Percentiles rank a stretch among this genome's conserved stretches.
phyloP scores from a whole-genome alignment of 139 green algal species.

The Tetradesmus obliquus region DNA sequence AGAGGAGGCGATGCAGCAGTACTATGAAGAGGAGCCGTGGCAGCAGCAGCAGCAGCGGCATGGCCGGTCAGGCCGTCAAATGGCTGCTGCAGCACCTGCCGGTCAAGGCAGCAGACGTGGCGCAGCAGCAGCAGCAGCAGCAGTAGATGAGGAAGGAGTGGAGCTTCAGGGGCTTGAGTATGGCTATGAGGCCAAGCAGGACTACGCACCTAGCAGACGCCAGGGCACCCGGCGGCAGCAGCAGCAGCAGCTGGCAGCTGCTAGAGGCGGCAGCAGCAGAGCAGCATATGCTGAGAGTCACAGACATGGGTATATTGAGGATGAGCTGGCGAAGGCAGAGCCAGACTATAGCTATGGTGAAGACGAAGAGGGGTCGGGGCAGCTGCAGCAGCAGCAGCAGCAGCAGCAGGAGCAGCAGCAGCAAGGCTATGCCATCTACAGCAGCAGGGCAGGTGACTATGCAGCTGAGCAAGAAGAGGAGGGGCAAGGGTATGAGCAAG shows the following conservation, averaged over 20 bases:
- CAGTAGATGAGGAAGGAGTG: neutral
- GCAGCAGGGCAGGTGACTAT: neutral
- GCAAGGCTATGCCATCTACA: neutral
- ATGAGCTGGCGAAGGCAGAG: neutral
- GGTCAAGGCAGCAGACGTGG: neutral
- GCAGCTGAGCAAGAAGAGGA: neutral
- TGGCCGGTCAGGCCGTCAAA: neutral
- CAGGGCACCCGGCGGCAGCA: too few species aligned
- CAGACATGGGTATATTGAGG: neutral
- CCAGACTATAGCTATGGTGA: neutral
- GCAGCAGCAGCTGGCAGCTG: neutral
- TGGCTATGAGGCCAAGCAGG: neutral
- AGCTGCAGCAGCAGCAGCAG: neutral
- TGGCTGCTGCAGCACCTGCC: neutral
- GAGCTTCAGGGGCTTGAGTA: neutral
- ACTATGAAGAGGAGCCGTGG: neutral
- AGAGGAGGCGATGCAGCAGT: neutral
- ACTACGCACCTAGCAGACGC: neutral
- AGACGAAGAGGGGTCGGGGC: neutral
- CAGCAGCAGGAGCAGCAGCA: constrained; percentile 4
- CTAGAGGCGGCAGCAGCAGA: neutral
- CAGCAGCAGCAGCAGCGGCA: constrained; percentile 22
- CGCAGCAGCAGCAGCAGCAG: neutral
- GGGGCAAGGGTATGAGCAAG: neutral
- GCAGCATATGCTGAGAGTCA: neutral